Conservation (phyloP, 768 basidiomycete species). For the Rhizopogon vinicolor region DNA sequence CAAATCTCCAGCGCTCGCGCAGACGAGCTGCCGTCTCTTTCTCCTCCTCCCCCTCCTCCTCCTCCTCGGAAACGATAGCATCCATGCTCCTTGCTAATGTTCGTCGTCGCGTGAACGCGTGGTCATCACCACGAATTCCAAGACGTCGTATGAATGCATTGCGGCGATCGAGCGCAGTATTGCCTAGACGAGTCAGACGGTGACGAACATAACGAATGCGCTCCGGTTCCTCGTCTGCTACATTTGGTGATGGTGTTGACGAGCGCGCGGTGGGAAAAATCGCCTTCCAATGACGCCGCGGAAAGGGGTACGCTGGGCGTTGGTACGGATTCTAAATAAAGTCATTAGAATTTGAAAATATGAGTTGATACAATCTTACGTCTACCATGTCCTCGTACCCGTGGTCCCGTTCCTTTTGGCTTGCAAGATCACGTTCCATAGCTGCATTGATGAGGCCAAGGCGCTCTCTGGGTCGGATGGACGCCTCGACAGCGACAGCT, state of each 20-base stretch:
- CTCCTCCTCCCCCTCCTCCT: constrained; percentile 25
- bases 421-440: constrained; percentile 56
- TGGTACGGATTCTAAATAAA: constrained; percentile 64
- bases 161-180: constrained; percentile 71
- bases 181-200: constrained; percentile 81
- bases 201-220: constrained; percentile 46
- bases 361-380: constrained; percentile 35
- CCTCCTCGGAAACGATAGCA: constrained; percentile 17
- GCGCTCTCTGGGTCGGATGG: constrained; percentile 65
- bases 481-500: constrained; percentile 37
- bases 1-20: constrained; percentile 64
- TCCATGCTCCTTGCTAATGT: constrained; percentile 23
- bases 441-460: constrained; percentile 45
- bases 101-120: constrained; percentile 1
- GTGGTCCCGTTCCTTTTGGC: constrained; percentile 69
- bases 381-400: constrained; percentile 88
- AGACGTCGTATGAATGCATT: constrained; percentile 23
- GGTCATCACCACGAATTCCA: constrained; percentile 14
- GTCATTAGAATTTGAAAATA: constrained; percentile 4
- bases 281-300: constrained; percentile 65
- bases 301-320: constrained; percentile 48
- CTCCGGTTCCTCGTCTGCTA: constrained; percentile 13
- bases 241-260: constrained; percentile 19
- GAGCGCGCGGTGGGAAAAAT: constrained; percentile 37
- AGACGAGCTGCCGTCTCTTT: constrained; percentile 41